These are phyloP conservation scores for Penicillium nordicum DNA, from an alignment of 2,329 filamentous ascomycete species.

Conservation along the genomic window DNA sequence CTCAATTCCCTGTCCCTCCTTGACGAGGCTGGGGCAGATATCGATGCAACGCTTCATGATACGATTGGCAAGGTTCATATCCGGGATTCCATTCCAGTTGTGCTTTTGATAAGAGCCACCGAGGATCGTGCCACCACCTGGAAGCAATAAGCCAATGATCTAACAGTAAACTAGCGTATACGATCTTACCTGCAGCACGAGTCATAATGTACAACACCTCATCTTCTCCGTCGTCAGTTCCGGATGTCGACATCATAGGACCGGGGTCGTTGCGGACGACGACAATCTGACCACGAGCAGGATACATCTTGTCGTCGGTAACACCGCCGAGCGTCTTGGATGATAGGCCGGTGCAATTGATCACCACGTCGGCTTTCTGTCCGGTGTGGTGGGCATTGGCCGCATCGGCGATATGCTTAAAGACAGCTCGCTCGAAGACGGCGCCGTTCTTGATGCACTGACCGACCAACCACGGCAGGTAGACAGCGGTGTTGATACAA, in stretches of 20 bases:
- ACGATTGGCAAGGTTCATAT: conserved; percentile 72
- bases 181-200: conserved; percentile 52
- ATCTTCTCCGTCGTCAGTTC: conserved; percentile 68
- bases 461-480: conserved; percentile 79
- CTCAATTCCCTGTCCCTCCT: conserved; percentile 62
- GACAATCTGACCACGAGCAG: conserved; percentile 78
- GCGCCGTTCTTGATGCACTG: conserved; percentile 74
- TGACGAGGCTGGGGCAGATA: conserved; percentile 41
- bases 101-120: conserved; percentile 81
- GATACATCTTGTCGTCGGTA: conserved; percentile 67
- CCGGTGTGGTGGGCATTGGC: conserved; percentile 57
- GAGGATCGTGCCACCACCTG: conserved; percentile 75
- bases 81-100: conserved; percentile 74
- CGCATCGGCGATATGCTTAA: conserved; percentile 73
- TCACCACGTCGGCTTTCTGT: conserved; percentile 60
- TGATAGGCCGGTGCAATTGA: conserved; percentile 83
- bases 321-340: conserved; percentile 78
- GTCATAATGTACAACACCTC: conserved; percentile 81
- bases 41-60: conserved; percentile 69
- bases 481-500: conserved; percentile 87
- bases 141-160: neutral
- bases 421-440: conserved; percentile 59
- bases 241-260: conserved; percentile 66
- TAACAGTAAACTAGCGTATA: neutral
- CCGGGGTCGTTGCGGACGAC: conserved; percentile 75